These are phyloP conservation scores for Symbiodinium natans DNA, from an alignment of 73 alveolate genomes.

Conservation along the genomic window DNA sequence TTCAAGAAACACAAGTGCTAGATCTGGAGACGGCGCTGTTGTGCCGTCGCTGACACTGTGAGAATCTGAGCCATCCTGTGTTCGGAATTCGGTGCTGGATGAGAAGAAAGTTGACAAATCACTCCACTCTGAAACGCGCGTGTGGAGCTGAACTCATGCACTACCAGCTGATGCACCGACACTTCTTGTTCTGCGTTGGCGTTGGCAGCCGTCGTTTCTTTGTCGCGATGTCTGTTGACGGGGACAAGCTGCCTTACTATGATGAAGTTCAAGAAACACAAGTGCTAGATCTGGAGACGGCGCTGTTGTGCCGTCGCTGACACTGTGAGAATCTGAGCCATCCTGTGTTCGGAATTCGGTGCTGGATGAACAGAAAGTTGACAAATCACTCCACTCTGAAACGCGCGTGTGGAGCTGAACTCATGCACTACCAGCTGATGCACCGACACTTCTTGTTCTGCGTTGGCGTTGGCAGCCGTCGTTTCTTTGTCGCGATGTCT, in stretches of 20 bases:
- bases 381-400: neutral
- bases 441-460: neutral
- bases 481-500: no score
- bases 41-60: neutral
- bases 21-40: neutral
- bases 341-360: neutral
- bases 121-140: neutral
- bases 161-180: neutral
- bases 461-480: neutral
- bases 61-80: neutral
- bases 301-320: neutral
- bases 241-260: neutral
- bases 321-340: neutral
- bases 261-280: neutral
- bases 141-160: neutral
- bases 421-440: conserved; percentile 16
- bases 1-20: neutral
- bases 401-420: neutral
- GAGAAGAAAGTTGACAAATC: no score
- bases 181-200: neutral
- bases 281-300: conserved; percentile 6
- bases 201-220: no score
- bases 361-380: neutral
- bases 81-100: neutral
- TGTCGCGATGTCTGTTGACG: neutral